Evolutionary conservation across 164 flowering plant species (phyloP), one percentile per base, ranked within the genome.

Genomic region (Aristolochia californica): DNA sequence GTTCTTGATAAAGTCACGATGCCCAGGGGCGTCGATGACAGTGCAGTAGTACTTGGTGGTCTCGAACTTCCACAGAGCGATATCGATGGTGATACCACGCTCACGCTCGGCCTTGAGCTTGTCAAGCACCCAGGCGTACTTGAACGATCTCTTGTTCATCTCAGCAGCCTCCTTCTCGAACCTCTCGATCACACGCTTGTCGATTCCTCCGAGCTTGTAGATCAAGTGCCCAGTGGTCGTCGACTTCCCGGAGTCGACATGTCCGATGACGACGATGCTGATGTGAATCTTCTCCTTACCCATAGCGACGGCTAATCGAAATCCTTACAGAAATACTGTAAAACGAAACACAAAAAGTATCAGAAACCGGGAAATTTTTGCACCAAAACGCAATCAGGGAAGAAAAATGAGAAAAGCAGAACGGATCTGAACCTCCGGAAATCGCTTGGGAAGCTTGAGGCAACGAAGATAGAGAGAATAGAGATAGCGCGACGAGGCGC

Each of bases 161-260:
- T 84, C 91, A 71, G 91, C 91, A 64, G 91, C 91, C 40, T 84
- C 91, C 81, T 84, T 84, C 81, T 84, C 91, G 20, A 85, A 85
- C 65, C 88, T 83, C 66, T 85, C 91, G 53, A 85, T 85, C 0
- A 85, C 91, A 80, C 91, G 86, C 87, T 85, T 85, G 87, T 85
- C 93, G 63, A 85, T 83, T 51, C 88, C 93, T 30, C 93, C 93
- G 51, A 85, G 80, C 93, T 85, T 85, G 78, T 85, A 83, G 76
- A 85, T 85, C 68, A 85, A 68, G 65, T 84, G 91, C 24, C 85
- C 87, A 44, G 84, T 82, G 55, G 86, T 81, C 67, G 86, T 81
- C 16, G 86, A 81, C 69, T 81, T 81, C 8, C 86, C 86, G 62
- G 87, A 79, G 77, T 80, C 83, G 70, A 82, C 84, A 63, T 82